Evolutionary conservation across 495 filamentous ascomycete species (phyloP).

Genomic region (Xylaria grammica): DNA sequence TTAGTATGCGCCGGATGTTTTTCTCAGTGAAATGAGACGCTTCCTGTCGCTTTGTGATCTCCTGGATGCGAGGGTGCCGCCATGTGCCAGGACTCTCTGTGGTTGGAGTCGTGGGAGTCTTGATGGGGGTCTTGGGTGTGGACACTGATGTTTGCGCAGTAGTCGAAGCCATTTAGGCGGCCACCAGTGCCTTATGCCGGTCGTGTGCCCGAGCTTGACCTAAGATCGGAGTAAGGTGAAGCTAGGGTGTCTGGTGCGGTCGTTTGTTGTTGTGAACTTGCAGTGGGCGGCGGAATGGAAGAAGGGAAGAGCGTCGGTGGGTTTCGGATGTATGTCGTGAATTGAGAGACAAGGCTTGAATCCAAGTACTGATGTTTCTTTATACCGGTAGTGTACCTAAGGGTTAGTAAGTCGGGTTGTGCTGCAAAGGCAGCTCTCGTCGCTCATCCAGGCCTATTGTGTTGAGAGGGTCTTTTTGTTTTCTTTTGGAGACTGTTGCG

Average conservation of each 20-base stretch:
- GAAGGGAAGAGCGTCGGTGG: not conserved
- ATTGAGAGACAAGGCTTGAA: no score
- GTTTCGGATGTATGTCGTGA: not conserved
- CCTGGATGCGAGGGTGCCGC: constrained; percentile 81
- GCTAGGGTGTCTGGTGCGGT: not conserved
- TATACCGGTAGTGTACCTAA: constrained; percentile 23
- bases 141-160: constrained; percentile 30
- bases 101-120: constrained; percentile 42
- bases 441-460: constrained; percentile 21
- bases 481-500: constrained; percentile 22
- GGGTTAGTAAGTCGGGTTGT: constrained; percentile 32
- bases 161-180: constrained; percentile 29
- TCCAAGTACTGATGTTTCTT: not conserved
- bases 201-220: not conserved
- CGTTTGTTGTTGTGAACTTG: constrained; percentile 26
- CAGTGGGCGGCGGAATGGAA: constrained; percentile 16
- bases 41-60: constrained; percentile 76
- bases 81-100: constrained; percentile 73
- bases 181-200: no score
- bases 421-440: constrained; percentile 23
- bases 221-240: not conserved
- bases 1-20: constrained; percentile 67
- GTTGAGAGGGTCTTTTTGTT: constrained; percentile 18
- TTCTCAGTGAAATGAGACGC: constrained; percentile 73
- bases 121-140: constrained; percentile 45